Conservation (phyloP, 169 alveolate species). For the Prorocentrum cordatum region DNA sequence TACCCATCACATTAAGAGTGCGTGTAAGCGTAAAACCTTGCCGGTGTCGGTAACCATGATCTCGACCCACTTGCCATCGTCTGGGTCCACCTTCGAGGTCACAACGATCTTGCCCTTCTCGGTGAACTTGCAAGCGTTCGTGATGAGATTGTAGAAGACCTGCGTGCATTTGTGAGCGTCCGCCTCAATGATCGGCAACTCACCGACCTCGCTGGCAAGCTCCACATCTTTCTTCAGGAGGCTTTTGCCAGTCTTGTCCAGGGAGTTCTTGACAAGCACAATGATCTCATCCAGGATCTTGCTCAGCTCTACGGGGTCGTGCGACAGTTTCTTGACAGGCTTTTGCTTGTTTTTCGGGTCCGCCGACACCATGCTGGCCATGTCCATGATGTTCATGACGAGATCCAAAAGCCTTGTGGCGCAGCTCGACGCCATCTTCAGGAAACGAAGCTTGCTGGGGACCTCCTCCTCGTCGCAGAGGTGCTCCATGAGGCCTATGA, state of each 20-base stretch:
- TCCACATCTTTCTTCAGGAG: background rate
- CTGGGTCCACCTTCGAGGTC: too few species aligned
- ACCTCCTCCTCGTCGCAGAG: too few species aligned
- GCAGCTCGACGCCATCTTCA: background rate
- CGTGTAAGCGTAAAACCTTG: too few species aligned
- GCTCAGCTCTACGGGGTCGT: too few species aligned
- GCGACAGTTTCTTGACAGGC: too few species aligned
- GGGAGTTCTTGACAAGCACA: background rate
- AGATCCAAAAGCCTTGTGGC: slow-evolving; percentile 6
- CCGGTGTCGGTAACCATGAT: too few species aligned
- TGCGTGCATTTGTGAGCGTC: slow-evolving; percentile 15
- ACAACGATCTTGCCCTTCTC: too few species aligned
- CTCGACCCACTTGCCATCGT: too few species aligned
- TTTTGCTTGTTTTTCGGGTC: background rate
- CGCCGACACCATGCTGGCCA: too few species aligned
- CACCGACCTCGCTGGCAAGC: background rate
- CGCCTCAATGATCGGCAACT: background rate
- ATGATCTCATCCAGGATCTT: background rate
- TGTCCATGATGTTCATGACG: slow-evolving; percentile 36
- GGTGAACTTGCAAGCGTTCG: slow-evolving; percentile 3
- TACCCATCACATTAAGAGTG: too few species aligned
- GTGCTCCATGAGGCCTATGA: background rate
- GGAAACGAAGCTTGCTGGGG: too few species aligned
- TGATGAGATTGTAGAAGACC: background rate
- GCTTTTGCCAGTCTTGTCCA: background rate